Evolutionary conservation across 306 rosid species (phyloP), one percentile per base, ranked within the genome.

Genomic region (Ceratonia siliqua): DNA sequence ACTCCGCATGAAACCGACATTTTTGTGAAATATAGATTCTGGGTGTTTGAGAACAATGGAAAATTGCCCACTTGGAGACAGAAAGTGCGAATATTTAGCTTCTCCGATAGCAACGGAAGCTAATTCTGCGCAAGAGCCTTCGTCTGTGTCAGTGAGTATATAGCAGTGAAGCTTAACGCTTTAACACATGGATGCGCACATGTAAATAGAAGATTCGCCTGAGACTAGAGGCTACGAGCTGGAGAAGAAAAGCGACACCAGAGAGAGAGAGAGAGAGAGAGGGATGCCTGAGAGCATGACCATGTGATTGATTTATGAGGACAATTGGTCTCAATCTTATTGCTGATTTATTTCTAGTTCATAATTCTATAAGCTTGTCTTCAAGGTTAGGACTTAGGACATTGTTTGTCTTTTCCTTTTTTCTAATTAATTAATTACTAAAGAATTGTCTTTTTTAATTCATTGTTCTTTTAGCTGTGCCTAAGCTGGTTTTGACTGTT

Each of bases 1-100:
- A 83, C 80, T 6, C 96, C 97, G 57, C 97, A 86, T 1, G 94
- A 8, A 3, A 88, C 81, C 0, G 98, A 94, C 98, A 93, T 93
- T 35, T 13, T 5, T 6, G 14, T 3, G 27, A 12, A 33, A 50
- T 57, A 5, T 61, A 46, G 45, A 17, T 28, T 11, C 32, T 17
- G 78, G 74, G 62, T 77, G 12, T 24, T 0, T 9, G 0, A n/a
- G 15, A 38, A 70, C 13, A 69, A 8, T 7, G 1, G 57, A 49
- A 52, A 69, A 25, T 4, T 73, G 7, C 61, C 3, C 1, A n/a
- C 17, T 45, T 62, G 66, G 1, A 22, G 13, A 25, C 12, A 43
- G 24, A 24, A 15, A 42, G 2, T 27, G 9, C 14, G 78, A 46
- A 73, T 5, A 1, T 62, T 65, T 42, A 20, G 36, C 17, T 18